phyloP scores from a whole-genome alignment of 257 asterid genomes.

The Nicotiana otophora region DNA sequence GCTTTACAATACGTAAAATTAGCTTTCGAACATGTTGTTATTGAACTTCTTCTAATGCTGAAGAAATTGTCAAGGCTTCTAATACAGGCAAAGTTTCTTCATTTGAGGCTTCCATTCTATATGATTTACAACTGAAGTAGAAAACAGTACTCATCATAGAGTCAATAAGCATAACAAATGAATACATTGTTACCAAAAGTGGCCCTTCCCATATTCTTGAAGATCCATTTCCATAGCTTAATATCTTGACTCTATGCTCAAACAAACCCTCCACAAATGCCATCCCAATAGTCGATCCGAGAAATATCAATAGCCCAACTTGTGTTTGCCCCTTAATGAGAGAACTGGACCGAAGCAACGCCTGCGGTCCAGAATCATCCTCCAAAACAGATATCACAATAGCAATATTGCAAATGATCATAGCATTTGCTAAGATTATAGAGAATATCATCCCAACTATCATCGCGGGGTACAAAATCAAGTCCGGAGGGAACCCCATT shows the following conservation, averaged over 20 bases:
- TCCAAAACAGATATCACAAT: constrained; percentile 82
- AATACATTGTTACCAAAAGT: constrained; percentile 73
- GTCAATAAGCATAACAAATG: constrained; percentile 72
- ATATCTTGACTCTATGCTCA: constrained; percentile 85
- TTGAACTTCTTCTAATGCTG: constrained; percentile 32
- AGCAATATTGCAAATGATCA: constrained; percentile 68
- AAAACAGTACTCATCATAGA: constrained; percentile 87
- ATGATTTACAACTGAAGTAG: constrained; percentile 93
- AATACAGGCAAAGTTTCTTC: constrained; percentile 50
- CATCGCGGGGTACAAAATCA: constrained; percentile 80
- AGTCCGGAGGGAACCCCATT: constrained; percentile 70
- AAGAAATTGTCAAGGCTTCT: constrained; percentile 45
- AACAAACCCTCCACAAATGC: constrained; percentile 85
- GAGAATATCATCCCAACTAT: constrained; percentile 65
- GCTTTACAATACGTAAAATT: constrained; percentile 7
- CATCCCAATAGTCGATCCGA: constrained; percentile 83
- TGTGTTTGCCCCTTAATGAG: constrained; percentile 80
- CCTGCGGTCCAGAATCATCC: constrained; percentile 78
- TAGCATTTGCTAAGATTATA: constrained; percentile 64
- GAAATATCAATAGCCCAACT: constrained; percentile 84
- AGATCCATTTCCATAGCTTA: constrained; percentile 90
- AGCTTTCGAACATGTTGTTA: constrained; percentile 19
- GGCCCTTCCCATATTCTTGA: constrained; percentile 98
- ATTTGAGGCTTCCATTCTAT: constrained; percentile 55
- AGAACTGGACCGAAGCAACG: constrained; percentile 71